These are phyloP conservation scores for Acanthamoeba sp. DNA, from an alignment of 208 protist genomes.

Conservation along the genomic window DNA sequence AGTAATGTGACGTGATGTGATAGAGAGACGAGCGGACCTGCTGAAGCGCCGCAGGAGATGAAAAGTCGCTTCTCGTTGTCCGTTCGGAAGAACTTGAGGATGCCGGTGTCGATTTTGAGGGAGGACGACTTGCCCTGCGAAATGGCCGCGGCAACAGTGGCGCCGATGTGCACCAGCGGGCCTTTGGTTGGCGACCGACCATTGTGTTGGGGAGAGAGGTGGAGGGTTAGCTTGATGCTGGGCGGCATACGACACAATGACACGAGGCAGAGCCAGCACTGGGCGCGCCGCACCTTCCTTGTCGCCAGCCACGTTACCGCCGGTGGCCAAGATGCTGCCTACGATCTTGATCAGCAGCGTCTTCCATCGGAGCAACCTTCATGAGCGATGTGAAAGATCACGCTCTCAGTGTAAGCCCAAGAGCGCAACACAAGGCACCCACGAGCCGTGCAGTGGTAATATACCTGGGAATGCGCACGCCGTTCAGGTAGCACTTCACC, in stretches of 20 bases:
- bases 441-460: too few species aligned
- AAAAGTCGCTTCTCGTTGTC: slow-evolving; percentile 50
- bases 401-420: too few species aligned
- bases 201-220: too few species aligned
- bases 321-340: slow-evolving; percentile 26
- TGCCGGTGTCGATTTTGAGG: slow-evolving; percentile 33
- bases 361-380: slow-evolving; percentile 44
- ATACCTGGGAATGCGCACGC: slow-evolving; percentile 55
- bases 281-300: slow-evolving; percentile 50
- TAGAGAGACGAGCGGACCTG: background rate
- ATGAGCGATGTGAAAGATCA: background rate
- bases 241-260: too few species aligned
- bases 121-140: slow-evolving; percentile 60
- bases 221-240: too few species aligned
- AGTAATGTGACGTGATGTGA: background rate
- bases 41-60: slow-evolving; percentile 45
- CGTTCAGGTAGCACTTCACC: slow-evolving; percentile 50
- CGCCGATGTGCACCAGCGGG: slow-evolving; percentile 62
- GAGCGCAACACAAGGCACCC: too few species aligned
- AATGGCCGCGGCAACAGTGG: slow-evolving; percentile 38
- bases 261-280: too few species aligned
- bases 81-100: slow-evolving; percentile 51
- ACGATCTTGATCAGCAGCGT: slow-evolving; percentile 51
- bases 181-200: too few species aligned
- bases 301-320: slow-evolving; percentile 56